Conservation (phyloP, 345 rosid genomes). For the Schrenkiella parvula region DNA sequence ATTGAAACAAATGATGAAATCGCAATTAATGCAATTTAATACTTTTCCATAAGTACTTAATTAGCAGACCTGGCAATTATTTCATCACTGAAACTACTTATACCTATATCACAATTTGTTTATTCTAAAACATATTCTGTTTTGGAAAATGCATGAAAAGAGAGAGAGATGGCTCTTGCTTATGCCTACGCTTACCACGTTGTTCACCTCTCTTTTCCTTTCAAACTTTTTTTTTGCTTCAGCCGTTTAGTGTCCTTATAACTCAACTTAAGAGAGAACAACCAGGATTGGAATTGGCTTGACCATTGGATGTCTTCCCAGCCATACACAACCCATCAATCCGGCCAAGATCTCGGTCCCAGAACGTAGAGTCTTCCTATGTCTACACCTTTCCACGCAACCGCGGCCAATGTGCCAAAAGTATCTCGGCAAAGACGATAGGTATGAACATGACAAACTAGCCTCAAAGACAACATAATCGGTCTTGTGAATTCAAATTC, state of each 20-base stretch:
- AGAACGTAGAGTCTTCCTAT: conserved; percentile 42
- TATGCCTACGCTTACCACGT: conserved; percentile 88
- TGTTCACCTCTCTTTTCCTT: conserved; percentile 6
- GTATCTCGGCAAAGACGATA: conserved; percentile 79
- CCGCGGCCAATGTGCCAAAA: conserved; percentile 38
- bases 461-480: conserved; percentile 14
- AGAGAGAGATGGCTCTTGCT: conserved; percentile 90
- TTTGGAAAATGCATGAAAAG: no score
- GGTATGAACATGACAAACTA: conserved; percentile 53
- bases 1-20: no score
- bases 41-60: no score
- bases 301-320: conserved; percentile 94
- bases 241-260: no score
- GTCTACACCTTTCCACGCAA: conserved; percentile 45
- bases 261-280: no score
- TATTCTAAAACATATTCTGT: no score
- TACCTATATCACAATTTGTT: no score
- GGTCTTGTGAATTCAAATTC: no score
- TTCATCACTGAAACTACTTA: no score
- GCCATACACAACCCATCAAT: conserved; percentile 42
- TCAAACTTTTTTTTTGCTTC: no score
- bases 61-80: no score
- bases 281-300: conserved; percentile 92
- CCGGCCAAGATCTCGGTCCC: conserved; percentile 30
- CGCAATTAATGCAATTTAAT: no score